Conservation (phyloP, 768 basidiomycete species). For the Boletus eberwhitei region DNA sequence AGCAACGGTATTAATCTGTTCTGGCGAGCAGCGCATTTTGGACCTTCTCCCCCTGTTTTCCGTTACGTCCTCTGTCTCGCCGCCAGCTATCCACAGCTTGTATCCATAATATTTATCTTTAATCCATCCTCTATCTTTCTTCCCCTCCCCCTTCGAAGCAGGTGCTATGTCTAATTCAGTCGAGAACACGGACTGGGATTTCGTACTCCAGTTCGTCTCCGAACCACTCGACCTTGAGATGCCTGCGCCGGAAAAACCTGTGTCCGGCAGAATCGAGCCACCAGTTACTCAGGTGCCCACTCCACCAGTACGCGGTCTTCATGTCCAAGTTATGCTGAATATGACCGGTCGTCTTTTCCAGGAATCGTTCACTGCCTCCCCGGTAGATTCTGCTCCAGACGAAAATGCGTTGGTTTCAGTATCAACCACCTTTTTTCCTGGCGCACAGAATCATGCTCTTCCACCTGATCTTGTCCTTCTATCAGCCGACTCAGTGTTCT, state of each 20-base stretch:
- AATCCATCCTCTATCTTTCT: background rate
- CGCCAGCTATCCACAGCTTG: background rate
- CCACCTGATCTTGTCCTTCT: constrained; percentile 64
- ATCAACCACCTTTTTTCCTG: constrained; percentile 80
- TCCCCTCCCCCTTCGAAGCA: background rate
- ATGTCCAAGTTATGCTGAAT: constrained; percentile 1
- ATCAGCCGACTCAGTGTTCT: constrained; percentile 76
- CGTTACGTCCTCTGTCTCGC: background rate
- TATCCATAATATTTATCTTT: background rate
- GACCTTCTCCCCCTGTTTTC: constrained; percentile 19
- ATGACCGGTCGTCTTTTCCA: constrained; percentile 10
- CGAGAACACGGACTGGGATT: constrained; percentile 56
- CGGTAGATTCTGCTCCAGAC: constrained; percentile 32
- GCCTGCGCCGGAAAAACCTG: constrained; percentile 36
- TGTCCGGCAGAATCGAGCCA: constrained; percentile 25
- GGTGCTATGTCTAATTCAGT: constrained; percentile 27
- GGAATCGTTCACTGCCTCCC: constrained; percentile 35
- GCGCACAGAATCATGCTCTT: constrained; percentile 52
- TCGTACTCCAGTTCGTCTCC: constrained; percentile 58
- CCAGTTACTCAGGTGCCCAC: constrained; percentile 52
- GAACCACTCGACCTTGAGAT: constrained; percentile 39
- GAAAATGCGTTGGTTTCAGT: constrained; percentile 62
- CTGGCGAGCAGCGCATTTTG: background rate
- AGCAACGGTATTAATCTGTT: constrained; percentile 4
- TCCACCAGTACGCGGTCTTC: constrained; percentile 49